These are phyloP conservation scores for Starmerella riodocensis DNA, from an alignment of 805 yeast genomes.

Conservation along the genomic window DNA sequence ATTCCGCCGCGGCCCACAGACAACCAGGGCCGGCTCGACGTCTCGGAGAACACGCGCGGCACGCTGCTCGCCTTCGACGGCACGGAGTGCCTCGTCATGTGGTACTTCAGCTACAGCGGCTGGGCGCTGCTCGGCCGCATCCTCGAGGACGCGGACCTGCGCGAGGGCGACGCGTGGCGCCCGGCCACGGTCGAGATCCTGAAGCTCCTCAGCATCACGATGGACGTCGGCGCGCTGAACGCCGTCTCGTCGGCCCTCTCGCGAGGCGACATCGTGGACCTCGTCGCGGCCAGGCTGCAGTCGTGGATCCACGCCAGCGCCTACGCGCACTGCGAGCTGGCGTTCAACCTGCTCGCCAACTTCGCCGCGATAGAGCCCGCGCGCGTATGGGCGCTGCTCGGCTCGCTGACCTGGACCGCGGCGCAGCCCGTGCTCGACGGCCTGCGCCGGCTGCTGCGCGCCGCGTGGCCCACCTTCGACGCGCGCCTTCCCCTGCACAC, in stretches of 20 bases:
- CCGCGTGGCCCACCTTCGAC: slow-evolving; percentile 12
- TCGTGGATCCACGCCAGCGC: slow-evolving; percentile 26
- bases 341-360: slow-evolving; percentile 37
- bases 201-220: slow-evolving; percentile 35
- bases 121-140: slow-evolving; percentile 78
- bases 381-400: slow-evolving; percentile 68
- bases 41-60: slow-evolving; percentile 53
- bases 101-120: slow-evolving; percentile 64
- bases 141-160: slow-evolving; percentile 42
- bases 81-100: slow-evolving; percentile 37
- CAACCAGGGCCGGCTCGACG: slow-evolving; percentile 32
- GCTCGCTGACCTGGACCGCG: slow-evolving; percentile 19
- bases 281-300: slow-evolving; percentile 54
- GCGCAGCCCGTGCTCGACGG: slow-evolving; percentile 5
- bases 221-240: slow-evolving; percentile 31
- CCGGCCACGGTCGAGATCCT: slow-evolving; percentile 38
- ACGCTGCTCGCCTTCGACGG: slow-evolving; percentile 40
- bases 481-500: slow-evolving; percentile 2
- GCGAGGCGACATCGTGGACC: slow-evolving; percentile 47
- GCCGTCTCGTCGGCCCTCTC: slow-evolving; percentile 34
- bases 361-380: slow-evolving; percentile 40
- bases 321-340: slow-evolving; percentile 5
- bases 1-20: slow-evolving; percentile 46
- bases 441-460: slow-evolving; percentile 2
- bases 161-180: slow-evolving; percentile 23